Base-by-base conservation (phyloP, 768 basidiomycete species). In the Lactarius deliciosus region DNA sequence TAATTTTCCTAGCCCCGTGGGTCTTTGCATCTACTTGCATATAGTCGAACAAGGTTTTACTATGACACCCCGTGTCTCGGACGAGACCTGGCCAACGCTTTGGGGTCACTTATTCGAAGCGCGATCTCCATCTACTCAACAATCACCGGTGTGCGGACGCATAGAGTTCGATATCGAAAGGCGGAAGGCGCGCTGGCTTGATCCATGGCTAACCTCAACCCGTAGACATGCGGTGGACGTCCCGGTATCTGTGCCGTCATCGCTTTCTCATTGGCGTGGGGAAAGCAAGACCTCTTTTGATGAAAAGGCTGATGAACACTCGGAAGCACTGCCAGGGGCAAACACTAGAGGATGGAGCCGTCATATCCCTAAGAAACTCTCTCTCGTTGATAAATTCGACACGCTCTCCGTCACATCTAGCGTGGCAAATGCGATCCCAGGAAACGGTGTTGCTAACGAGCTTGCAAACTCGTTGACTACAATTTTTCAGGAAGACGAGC, bases 101-200 rank as follows among this genome's bases (percentile, higher is more conserved):
- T 94, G 90, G 88, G 78, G 77, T 45, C 84, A 87, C 73, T 77
- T 85, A 66, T 81, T 86, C 53, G 84, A 87, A 38, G 69, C 80
- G 45, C 75, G 78, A 28, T 65, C 76, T 25, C 71, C 76, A 22
- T 67, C 78, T 65, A 70, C 73, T 30, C 74, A 75, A 28, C 80
- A 79, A 60, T 73, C 83, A 22, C 87, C 91, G 0, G 87, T 96
- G 64, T 81, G 85, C 54, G 94, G 91, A 5, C 86, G 83, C 34
- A 82, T 96, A 34, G 93, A 96, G 76, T 94, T 96, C 74, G 94
- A 96, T 76, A 83, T 96, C 56, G 94, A 96, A 77, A 66, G 84
- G 56, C 79, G 80, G 41, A 83, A 86, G 68, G 94, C 94, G 20
- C 82, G 85, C 34, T 96, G 94, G 94, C 91, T 87, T 71, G 78